Percentiles rank a stretch among this genome's conserved stretches.
phyloP scores from a whole-genome alignment of 2,329 filamentous ascomycete genomes.

The Fusarium siculi region DNA sequence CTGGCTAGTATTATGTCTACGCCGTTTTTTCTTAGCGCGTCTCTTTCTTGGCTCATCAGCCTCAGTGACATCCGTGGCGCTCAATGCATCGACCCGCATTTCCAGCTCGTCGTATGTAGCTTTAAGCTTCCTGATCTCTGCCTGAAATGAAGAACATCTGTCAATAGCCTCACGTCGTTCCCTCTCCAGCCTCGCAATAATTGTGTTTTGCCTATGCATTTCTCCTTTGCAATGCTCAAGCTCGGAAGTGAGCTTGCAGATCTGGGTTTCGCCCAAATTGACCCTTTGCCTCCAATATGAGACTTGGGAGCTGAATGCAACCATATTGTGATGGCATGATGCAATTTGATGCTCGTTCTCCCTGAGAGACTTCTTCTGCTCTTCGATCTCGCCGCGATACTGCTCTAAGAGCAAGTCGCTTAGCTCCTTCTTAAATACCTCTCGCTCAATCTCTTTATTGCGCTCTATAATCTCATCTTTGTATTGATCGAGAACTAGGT shows the following conservation, averaged over 20 bases:
- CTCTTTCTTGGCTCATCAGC: neutral
- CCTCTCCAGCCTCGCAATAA: neutral
- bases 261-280: neutral
- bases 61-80: neutral
- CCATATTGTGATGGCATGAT: neutral
- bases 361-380: neutral
- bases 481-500: neutral
- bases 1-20: neutral
- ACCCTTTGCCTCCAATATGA: neutral
- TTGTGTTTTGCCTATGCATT: neutral
- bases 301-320: neutral
- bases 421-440: neutral
- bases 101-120: neutral
- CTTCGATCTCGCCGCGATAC: neutral
- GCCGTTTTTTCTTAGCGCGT: neutral
- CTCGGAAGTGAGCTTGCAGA: neutral
- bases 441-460: neutral
- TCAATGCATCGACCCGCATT: neutral
- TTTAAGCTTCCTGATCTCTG: neutral
- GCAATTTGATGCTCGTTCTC: neutral
- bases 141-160: neutral
- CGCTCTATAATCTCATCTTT: conserved; percentile 1
- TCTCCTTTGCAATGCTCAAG: neutral
- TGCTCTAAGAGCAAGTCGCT: neutral
- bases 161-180: neutral